Evolutionary conservation across 371 early-diverging fungal species (phyloP).

Genomic region (Lichtheimia hyalospora): DNA sequence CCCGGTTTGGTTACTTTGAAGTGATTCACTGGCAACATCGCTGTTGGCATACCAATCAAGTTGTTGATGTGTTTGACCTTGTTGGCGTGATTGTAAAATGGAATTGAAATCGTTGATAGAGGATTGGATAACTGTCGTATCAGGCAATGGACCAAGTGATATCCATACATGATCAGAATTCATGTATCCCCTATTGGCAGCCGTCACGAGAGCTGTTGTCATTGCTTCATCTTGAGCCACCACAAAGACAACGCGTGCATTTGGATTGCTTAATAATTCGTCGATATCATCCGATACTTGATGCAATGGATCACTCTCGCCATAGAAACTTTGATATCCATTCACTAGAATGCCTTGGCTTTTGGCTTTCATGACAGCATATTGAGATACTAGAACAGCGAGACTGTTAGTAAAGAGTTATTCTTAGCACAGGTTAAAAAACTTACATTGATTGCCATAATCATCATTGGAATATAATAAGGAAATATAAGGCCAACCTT

Average conservation of each 20-base stretch:
- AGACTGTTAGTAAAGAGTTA: too few relatives aligned
- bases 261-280: conserved; percentile 28
- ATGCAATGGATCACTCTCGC: conserved; percentile 20
- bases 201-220: conserved; percentile 29
- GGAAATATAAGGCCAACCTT: conserved; percentile 53
- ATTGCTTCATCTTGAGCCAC: conserved; percentile 51
- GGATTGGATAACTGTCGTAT: conserved; percentile 9
- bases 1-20: neutral
- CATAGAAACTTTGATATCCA: conserved; percentile 45
- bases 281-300: conserved; percentile 19
- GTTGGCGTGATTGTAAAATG: conserved; percentile 13
- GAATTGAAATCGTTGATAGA: conserved; percentile 27
- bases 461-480: conserved; percentile 53
- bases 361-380: conserved; percentile 39
- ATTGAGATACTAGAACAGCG: conserved; percentile 52
- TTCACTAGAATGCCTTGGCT: conserved; percentile 39
- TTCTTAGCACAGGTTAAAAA: too few relatives aligned
- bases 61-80: neutral
- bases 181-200: conserved; percentile 40
- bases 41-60: neutral
- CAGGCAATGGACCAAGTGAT: conserved; percentile 8
- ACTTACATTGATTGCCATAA: conserved; percentile 54
- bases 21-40: conserved; percentile 1
- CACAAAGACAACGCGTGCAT: conserved; percentile 45
- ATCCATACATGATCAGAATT: conserved; percentile 41